Evolutionary conservation across 192 early-diverging fungal species (phyloP).

Genomic region (Diversispora epigaea): DNA sequence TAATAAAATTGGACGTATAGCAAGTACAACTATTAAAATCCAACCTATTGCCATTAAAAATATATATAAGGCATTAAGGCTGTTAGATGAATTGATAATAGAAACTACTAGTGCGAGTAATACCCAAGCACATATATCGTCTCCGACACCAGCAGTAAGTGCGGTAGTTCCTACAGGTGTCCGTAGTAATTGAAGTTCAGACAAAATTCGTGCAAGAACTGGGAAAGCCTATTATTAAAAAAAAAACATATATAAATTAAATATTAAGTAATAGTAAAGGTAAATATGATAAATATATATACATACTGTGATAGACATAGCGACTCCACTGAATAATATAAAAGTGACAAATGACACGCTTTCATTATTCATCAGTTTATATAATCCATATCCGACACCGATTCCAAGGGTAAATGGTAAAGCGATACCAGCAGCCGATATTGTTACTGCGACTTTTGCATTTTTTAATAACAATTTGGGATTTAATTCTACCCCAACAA

Average conservation of each 20-base stretch:
- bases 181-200: slow-evolving; percentile 79
- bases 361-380: slow-evolving; percentile 49
- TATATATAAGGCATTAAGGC: slow-evolving; percentile 76
- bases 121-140: slow-evolving; percentile 87
- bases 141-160: slow-evolving; percentile 81
- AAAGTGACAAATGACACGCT: slow-evolving; percentile 64
- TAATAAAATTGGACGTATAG: slow-evolving; percentile 63
- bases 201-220: slow-evolving; percentile 90
- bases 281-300: neutral
- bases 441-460: slow-evolving; percentile 53
- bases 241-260: slow-evolving; percentile 3
- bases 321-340: slow-evolving; percentile 84
- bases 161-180: slow-evolving; percentile 82
- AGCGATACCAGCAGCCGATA: slow-evolving; percentile 78
- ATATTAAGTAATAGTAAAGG: neutral
- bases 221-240: slow-evolving; percentile 70
- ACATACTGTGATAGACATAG: slow-evolving; percentile 80
- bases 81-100: slow-evolving; percentile 72
- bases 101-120: slow-evolving; percentile 81
- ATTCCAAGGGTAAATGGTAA: slow-evolving; percentile 79
- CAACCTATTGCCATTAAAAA: slow-evolving; percentile 73
- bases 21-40: slow-evolving; percentile 66
- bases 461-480: slow-evolving; percentile 56
- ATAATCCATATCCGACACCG: slow-evolving; percentile 73
- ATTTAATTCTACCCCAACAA: slow-evolving; percentile 86